Evolutionary conservation across 148 eudicot species (phyloP), one percentile per base, ranked within the genome.

Genomic region (Cornus controversa): DNA sequence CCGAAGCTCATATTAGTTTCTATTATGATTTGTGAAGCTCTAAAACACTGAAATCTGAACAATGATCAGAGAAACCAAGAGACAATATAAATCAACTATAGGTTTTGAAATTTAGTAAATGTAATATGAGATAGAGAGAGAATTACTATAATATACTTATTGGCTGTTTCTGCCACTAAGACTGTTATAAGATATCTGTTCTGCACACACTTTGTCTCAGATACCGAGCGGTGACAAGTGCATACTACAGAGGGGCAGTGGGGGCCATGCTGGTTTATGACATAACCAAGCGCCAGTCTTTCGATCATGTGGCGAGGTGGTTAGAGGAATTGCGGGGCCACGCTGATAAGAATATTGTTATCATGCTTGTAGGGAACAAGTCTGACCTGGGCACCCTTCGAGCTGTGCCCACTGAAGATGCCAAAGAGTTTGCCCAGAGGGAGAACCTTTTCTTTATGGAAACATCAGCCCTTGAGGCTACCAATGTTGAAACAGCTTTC

Each of bases 211-310:
- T 50, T 75, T 7, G 24, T 36, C 40, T 73, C 81, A 84, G 91
- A 75, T 89, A 89, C 58, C 77, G 91, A 50, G 91, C 91, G 76
- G 91, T 89, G 58, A 89, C 91, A 6, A 89, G 89, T 73, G 88
- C 91, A 40, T 89, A 89, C 65, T 89, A 89, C 83, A 79, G 91
- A 78, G 91, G 91, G 62, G 91, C 91, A 58, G 84, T 89, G 18
- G 91, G 91, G 53, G 91, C 89, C 20, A 79, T 89, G 88, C 80
- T 89, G 67, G 87, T 89, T n/a, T 89, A 86, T 58, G 88, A 89
- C 78, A 81, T 85, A 28, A 84, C 89, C 75, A 89, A 86, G 63
- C 89, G 83, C 28, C 88, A 85, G 29, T 81, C 88, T 20, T 86
- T 86, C 57, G 89, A 89, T 79, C 88, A 89, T 65, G 36, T 84